These are phyloP conservation scores for Yamadazyma diddensiae DNA, from an alignment of 1,139 yeast genomes.

Conservation along the genomic window DNA sequence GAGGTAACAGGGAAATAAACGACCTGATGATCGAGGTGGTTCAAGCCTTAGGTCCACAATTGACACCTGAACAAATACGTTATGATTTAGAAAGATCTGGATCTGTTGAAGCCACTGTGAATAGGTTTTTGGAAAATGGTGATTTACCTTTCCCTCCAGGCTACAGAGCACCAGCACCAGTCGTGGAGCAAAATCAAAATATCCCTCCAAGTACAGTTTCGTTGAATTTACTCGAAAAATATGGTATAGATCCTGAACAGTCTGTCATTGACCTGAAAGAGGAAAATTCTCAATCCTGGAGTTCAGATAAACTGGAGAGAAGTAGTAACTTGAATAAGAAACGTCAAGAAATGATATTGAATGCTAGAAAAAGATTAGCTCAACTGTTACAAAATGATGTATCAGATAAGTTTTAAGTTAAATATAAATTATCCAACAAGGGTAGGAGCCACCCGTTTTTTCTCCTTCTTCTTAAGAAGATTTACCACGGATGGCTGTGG, in stretches of 20 bases:
- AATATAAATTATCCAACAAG: slow-evolving; percentile 18
- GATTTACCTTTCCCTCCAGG: slow-evolving; percentile 68
- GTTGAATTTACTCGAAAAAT: slow-evolving; percentile 39
- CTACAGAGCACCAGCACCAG: slow-evolving; percentile 14
- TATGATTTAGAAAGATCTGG: slow-evolving; percentile 67
- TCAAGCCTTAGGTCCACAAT: slow-evolving; percentile 74
- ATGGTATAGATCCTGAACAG: slow-evolving; percentile 21
- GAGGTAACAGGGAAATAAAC: slow-evolving; percentile 56
- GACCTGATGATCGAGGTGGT: slow-evolving; percentile 84
- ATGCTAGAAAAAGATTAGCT: slow-evolving; percentile 42
- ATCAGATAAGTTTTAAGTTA: slow-evolving; percentile 2
- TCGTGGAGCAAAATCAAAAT: slow-evolving; percentile 5
- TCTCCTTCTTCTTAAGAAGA: slow-evolving; percentile 24
- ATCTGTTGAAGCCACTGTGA: slow-evolving; percentile 76
- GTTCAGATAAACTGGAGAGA: slow-evolving; percentile 19
- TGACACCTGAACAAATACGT: slow-evolving; percentile 68
- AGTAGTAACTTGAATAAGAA: slow-evolving; percentile 22
- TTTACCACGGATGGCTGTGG: slow-evolving; percentile 8
- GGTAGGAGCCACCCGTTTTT: slow-evolving; percentile 47
- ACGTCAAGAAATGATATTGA: slow-evolving; percentile 43
- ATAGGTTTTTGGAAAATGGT: slow-evolving; percentile 63
- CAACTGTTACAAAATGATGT: slow-evolving; percentile 29
- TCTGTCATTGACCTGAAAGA: slow-evolving; percentile 6
- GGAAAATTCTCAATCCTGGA: slow-evolving; percentile 15
- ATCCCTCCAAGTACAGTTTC: slow-evolving; percentile 15